phyloP scores from a whole-genome alignment of 805 yeast species.

The Helenozyma rhizophorensis region DNA sequence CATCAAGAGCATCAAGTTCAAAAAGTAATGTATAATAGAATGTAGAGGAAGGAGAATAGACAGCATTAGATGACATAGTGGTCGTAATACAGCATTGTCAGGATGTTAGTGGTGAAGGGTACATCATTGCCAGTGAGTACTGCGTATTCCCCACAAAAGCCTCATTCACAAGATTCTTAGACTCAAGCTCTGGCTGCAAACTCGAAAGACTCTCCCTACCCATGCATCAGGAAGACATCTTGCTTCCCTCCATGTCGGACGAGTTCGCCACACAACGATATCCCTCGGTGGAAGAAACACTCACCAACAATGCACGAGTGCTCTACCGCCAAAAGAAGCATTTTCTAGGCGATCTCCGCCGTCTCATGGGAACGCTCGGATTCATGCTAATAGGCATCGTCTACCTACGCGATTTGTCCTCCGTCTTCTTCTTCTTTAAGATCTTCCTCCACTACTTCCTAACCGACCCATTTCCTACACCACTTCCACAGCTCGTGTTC shows the following conservation, averaged over 20 bases:
- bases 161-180: no score
- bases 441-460: slow-evolving; percentile 25
- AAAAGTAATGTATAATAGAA: slow-evolving; percentile 16
- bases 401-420: slow-evolving; percentile 40
- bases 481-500: slow-evolving; percentile 7
- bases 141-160: no score
- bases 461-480: slow-evolving; percentile 25
- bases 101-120: no score
- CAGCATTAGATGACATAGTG: no score
- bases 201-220: no score
- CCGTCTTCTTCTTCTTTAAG: slow-evolving; percentile 25
- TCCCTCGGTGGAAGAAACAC: slow-evolving; percentile 37
- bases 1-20: slow-evolving; percentile 35
- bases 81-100: no score
- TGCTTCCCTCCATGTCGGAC: no score
- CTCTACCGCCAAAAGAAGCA: slow-evolving; percentile 41
- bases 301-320: slow-evolving; percentile 35
- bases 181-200: no score
- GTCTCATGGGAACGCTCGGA: slow-evolving; percentile 31
- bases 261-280: slow-evolving; percentile 26
- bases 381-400: slow-evolving; percentile 31
- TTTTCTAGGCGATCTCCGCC: slow-evolving; percentile 33
- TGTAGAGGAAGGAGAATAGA: no score
- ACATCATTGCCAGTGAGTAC: no score
- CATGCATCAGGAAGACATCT: no score